Conservation (phyloP, 805 yeast species). For the Wickerhamiella brachini region DNA sequence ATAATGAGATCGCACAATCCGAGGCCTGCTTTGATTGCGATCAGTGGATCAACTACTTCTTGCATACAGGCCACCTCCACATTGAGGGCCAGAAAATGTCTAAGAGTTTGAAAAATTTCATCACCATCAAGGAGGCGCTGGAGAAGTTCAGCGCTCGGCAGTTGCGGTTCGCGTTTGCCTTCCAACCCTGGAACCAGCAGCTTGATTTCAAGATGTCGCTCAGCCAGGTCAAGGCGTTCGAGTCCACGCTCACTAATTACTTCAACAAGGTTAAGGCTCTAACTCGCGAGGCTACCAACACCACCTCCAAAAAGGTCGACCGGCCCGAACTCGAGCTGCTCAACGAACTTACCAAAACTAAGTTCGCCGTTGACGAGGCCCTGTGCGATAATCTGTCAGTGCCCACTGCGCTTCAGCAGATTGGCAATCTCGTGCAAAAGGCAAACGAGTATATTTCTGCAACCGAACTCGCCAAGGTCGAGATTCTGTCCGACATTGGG, state of each 20-base stretch:
- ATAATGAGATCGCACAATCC: constrained; percentile 92
- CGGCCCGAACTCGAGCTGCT: constrained; percentile 42
- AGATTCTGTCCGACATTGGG: constrained; percentile 50
- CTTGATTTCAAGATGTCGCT: constrained; percentile 81
- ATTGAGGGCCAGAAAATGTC: constrained; percentile 99
- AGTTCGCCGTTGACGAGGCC: constrained; percentile 52
- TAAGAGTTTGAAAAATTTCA: constrained; percentile 85
- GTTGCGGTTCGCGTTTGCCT: constrained; percentile 77
- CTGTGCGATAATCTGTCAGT: constrained; percentile 83
- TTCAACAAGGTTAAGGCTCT: constrained; percentile 81
- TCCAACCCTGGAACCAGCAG: constrained; percentile 85
- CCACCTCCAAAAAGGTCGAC: constrained; percentile 47
- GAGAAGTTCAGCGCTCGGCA: constrained; percentile 60
- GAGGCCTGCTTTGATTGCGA: constrained; percentile 81
- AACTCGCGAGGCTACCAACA: constrained; percentile 42
- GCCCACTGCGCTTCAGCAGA: constrained; percentile 51
- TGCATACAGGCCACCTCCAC: constrained; percentile 95
- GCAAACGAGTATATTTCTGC: constrained; percentile 58
- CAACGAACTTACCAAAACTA: constrained; percentile 35
- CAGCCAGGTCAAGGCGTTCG: constrained; percentile 63
- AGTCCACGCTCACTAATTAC: constrained; percentile 63
- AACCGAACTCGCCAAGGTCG: constrained; percentile 39
- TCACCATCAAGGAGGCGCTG: constrained; percentile 85
- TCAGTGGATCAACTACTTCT: constrained; percentile 95
- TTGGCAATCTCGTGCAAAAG: constrained; percentile 56